phyloP scores from a whole-genome alignment of 192 early-diverging fungal species.

The Coemansia sp. region DNA sequence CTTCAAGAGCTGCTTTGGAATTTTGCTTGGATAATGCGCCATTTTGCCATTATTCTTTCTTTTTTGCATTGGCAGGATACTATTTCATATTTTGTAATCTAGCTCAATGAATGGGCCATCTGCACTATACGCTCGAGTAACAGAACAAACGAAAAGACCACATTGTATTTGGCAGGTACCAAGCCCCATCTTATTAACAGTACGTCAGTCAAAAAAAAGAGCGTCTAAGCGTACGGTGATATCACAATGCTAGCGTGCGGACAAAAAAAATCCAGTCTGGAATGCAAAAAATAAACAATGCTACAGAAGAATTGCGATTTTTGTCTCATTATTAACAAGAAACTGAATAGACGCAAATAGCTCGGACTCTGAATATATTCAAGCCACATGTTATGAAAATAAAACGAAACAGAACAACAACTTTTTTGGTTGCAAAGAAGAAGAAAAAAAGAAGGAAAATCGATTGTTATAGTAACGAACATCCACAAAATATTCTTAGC shows the following conservation, averaged over 20 bases:
- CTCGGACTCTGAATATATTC: not conserved
- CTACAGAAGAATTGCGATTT: not conserved
- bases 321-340: not conserved
- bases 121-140: constrained; percentile 1
- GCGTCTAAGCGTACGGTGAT: not conserved
- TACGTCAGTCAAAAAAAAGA: not conserved
- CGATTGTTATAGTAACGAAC: no score
- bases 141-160: not conserved
- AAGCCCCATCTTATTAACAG: not conserved
- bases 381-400: not conserved
- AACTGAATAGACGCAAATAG: not conserved
- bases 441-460: not conserved
- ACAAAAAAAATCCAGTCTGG: not conserved
- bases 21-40: not conserved
- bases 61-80: constrained; percentile 1
- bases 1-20: not conserved
- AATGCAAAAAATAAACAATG: not conserved
- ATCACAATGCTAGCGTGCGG: not conserved
- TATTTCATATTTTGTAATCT: constrained; percentile 5
- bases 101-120: not conserved
- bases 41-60: not conserved
- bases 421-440: not conserved
- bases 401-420: not conserved
- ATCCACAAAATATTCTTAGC: not conserved
- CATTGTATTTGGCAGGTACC: not conserved